Percentiles rank a stretch among this genome's conserved stretches.
These are phyloP conservation scores for Spathaspora passalidarum DNA, from an alignment of 805 yeast species.

Conservation along the genomic window DNA sequence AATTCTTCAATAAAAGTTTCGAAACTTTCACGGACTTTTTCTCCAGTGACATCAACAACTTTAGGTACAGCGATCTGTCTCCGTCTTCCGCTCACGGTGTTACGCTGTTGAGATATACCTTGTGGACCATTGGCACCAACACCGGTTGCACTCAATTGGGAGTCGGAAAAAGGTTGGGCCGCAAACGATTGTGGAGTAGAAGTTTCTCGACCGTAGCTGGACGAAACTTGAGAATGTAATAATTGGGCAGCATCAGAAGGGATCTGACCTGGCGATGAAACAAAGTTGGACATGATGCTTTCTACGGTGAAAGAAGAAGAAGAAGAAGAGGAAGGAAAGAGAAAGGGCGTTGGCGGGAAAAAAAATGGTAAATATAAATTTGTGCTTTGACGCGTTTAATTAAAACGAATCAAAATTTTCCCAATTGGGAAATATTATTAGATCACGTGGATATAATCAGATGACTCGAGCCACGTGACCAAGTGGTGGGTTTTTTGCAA, in stretches of 20 bases:
- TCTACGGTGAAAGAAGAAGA: neutral
- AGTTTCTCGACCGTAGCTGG: conserved; percentile 34
- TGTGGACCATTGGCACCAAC: conserved; percentile 4
- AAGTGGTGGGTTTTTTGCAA: neutral
- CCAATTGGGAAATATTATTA: conserved; percentile 5
- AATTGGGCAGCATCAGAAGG: conserved; percentile 44
- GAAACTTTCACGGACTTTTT: conserved; percentile 87
- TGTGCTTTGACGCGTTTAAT: neutral
- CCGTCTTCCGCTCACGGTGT: conserved; percentile 40
- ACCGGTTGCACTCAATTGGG: conserved; percentile 3
- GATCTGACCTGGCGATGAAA: conserved; percentile 42
- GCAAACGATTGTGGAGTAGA: conserved; percentile 11
- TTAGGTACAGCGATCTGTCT: conserved; percentile 71
- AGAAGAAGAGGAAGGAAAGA: neutral
- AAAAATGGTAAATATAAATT: neutral
- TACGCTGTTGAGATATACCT: conserved; percentile 6
- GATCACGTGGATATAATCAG: conserved; percentile 2
- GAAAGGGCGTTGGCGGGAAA: neutral
- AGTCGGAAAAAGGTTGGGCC: conserved; percentile 8
- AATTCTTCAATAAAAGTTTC: conserved; percentile 78
- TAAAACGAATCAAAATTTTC: neutral
- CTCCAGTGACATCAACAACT: conserved; percentile 89
- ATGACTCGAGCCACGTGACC: neutral
- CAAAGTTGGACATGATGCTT: conserved; percentile 36
- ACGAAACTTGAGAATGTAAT: conserved; percentile 41